Conservation (phyloP, 192 early-diverging fungal genomes). For the Coemansia sp. region DNA sequence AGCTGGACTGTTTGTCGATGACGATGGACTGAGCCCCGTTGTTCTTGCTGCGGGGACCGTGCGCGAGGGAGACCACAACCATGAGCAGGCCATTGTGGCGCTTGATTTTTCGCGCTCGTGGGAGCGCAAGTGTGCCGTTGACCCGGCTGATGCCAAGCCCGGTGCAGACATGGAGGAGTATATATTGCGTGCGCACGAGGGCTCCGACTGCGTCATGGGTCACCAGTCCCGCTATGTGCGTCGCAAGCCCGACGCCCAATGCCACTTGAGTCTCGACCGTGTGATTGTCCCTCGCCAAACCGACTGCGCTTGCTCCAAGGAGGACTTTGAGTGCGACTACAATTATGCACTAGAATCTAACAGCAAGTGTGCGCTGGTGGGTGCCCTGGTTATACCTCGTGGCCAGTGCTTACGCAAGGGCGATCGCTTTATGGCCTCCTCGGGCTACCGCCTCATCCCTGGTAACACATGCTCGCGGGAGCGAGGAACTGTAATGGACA, state of each 20-base stretch:
- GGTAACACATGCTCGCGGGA: constrained; percentile 70
- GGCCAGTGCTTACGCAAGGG: constrained; percentile 61
- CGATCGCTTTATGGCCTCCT: constrained; percentile 65
- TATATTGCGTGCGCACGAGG: constrained; percentile 28
- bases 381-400: constrained; percentile 54
- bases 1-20: constrained; percentile 70
- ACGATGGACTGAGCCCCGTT: constrained; percentile 68
- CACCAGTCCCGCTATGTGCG: constrained; percentile 66
- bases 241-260: constrained; percentile 70
- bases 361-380: constrained; percentile 60
- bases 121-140: constrained; percentile 62
- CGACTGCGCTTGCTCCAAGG: constrained; percentile 69
- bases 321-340: constrained; percentile 94
- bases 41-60: constrained; percentile 61
- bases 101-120: constrained; percentile 66
- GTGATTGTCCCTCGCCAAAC: constrained; percentile 55
- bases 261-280: constrained; percentile 66
- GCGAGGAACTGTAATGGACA: constrained; percentile 50
- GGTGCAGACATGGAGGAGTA: constrained; percentile 29
- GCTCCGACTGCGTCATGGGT: constrained; percentile 79
- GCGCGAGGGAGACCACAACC: constrained; percentile 13
- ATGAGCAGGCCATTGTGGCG: constrained; percentile 54
- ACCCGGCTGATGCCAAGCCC: constrained; percentile 54
- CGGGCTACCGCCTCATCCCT: constrained; percentile 79
- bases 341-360: constrained; percentile 59